Base-by-base conservation (phyloP, 768 basidiomycete genomes). In the Serendipita vermifera region DNA sequence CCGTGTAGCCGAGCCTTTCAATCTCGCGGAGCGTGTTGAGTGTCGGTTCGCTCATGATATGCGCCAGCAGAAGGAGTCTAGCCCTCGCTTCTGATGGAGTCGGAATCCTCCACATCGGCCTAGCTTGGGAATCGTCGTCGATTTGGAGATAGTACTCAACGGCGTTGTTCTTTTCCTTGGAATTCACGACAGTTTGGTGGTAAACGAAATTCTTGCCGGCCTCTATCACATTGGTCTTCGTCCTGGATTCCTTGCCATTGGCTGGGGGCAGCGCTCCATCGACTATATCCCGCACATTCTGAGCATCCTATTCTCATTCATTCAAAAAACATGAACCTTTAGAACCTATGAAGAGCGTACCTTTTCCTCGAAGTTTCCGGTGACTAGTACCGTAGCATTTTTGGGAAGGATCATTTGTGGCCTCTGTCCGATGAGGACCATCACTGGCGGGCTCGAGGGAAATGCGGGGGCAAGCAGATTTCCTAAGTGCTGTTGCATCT, bases 1-100 rank as follows among this genome's bases (percentile, higher is more conserved):
- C 93, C 38, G 96, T 76, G 67, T 99, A 99, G 3, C 96, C 96
- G 1, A 99, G 76, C 68, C 98, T 96, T 65, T 98, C 90, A 65
- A 89, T 83, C 3, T 92, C 97, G 26, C 96, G 83, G 29, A 99
- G 77, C 20, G 82, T 72, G 65, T 94, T 83, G 70, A 98, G 98
- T 9, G 86, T 78, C 1, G 93, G 94, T 63, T 99, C 96, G 17
- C 77, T 73, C 33, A 93, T 74, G 57, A 98, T 85, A 62, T 93
- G 89, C 0, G 76, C 76, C 24, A 97, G 79, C 13, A 99, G 75
- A 2, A 80, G 70, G 22, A 83, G 75, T 1, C 75, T 74, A 24
- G 87, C 82, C 41, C 79, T 75, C 64, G 92, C 80, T 5, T 72
- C 72, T 31, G 80, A 65, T 13, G 46, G 29, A n/a, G n/a, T n/a